Percentiles rank a stretch among this genome's conserved stretches.
phyloP scores from a whole-genome alignment of 768 basidiomycete genomes.

The Lentinus tigrinus region DNA sequence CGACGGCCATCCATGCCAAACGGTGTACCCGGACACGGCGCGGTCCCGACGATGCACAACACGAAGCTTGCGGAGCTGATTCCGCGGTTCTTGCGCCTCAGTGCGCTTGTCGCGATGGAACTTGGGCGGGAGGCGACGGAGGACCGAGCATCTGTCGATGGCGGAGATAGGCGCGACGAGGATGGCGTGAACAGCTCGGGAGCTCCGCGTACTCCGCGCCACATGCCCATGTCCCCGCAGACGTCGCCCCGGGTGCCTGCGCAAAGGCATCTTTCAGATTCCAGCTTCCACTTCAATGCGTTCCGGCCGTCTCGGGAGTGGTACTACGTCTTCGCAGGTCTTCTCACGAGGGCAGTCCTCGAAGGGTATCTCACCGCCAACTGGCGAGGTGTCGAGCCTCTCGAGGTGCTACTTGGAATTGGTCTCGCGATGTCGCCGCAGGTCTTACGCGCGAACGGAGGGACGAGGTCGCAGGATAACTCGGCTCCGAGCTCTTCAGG shows the following conservation, averaged over 20 bases:
- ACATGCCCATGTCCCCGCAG: conserved; percentile 20
- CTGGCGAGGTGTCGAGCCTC: conserved; percentile 72
- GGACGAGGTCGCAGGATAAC: not conserved
- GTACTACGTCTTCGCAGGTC: conserved; percentile 76
- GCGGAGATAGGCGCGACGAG: conserved; percentile 29
- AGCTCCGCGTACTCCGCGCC: conserved; percentile 7
- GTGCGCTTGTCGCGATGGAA: conserved; percentile 76
- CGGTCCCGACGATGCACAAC: conserved; percentile 48
- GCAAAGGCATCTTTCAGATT: conserved; percentile 13
- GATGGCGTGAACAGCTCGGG: conserved; percentile 8
- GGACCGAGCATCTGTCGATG: conserved; percentile 44
- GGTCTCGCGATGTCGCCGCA: conserved; percentile 40
- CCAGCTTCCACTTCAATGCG: conserved; percentile 34
- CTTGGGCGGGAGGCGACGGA: conserved; percentile 62
- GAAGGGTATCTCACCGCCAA: conserved; percentile 83
- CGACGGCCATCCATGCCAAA: conserved; percentile 41
- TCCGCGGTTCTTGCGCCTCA: conserved; percentile 71
- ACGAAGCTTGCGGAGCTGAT: conserved; percentile 67
- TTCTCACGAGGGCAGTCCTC: conserved; percentile 79
- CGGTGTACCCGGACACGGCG: conserved; percentile 13
- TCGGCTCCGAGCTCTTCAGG: not conserved
- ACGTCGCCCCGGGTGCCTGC: conserved; percentile 20
- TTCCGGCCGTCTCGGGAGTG: conserved; percentile 72
- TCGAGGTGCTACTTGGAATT: conserved; percentile 70
- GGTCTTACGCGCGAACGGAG: not conserved